A percentile compares a stretch with the other conserved stretches of the same genome.
These are phyloP conservation scores for Cryphonectria japonica DNA, from an alignment of 2,329 filamentous ascomycete species.

Conservation along the genomic window DNA sequence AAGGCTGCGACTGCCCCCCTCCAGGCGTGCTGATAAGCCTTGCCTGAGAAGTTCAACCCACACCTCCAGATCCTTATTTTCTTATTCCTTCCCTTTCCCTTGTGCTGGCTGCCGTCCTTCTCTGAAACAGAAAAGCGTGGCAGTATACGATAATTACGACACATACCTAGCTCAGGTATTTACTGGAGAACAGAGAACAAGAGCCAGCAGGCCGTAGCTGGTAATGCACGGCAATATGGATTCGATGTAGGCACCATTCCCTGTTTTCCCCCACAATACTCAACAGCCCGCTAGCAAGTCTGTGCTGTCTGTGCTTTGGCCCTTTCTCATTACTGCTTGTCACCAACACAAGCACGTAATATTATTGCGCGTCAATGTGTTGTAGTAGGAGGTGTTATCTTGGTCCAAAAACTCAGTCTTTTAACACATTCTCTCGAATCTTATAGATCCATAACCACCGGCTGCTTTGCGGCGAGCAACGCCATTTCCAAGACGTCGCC, in stretches of 20 bases:
- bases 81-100: no score
- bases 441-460: conserved; percentile 43
- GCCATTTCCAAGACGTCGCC: conserved; percentile 41
- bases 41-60: neutral
- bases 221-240: conserved; percentile 5
- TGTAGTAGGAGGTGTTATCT: neutral
- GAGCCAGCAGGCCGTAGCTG: conserved; percentile 2
- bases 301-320: neutral
- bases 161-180: neutral
- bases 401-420: neutral
- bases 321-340: neutral
- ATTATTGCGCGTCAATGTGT: neutral
- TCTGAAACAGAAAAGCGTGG: neutral
- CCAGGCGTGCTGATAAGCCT: neutral
- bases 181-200: neutral
- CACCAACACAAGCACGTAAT: neutral
- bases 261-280: neutral
- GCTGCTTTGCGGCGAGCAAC: conserved; percentile 43
- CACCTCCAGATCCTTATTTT: neutral
- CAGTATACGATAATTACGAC: neutral
- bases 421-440: neutral
- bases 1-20: conserved; percentile 7
- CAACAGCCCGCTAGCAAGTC: neutral
- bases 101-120: neutral
- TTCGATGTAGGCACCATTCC: conserved; percentile 3